Evolutionary conservation across 1,139 yeast species (phyloP).

Genomic region (Torulaspora pretoriensis): DNA sequence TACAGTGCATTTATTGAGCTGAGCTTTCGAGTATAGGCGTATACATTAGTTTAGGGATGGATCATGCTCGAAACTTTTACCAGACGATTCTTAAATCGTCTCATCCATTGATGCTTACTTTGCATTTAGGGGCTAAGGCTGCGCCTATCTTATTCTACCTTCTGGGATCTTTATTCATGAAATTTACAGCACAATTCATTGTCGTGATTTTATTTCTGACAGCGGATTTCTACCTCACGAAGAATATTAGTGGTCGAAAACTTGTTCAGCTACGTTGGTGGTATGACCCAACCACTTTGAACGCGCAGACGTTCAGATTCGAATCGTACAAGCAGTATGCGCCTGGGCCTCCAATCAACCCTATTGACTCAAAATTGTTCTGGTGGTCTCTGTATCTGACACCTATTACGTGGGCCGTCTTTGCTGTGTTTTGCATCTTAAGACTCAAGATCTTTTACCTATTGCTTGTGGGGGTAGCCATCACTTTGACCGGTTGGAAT

Average conservation of each 20-base stretch:
- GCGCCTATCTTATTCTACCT: slow-evolving; percentile 35
- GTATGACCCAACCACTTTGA: slow-evolving; percentile 51
- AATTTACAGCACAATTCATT: slow-evolving; percentile 55
- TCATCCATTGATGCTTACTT: slow-evolving; percentile 32
- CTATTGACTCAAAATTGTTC: slow-evolving; percentile 83
- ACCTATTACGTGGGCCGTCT: slow-evolving; percentile 69
- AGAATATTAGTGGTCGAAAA: slow-evolving; percentile 84
- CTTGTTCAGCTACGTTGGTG: slow-evolving; percentile 95
- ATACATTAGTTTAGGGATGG: slow-evolving; percentile 19
- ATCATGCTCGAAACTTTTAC: slow-evolving; percentile 32
- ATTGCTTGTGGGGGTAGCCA: slow-evolving; percentile 59
- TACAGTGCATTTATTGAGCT: neutral
- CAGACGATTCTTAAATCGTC: slow-evolving; percentile 36
- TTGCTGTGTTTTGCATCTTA: slow-evolving; percentile 72
- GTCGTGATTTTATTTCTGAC: slow-evolving; percentile 68
- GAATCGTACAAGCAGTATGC: slow-evolving; percentile 36
- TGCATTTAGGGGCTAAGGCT: slow-evolving; percentile 34
- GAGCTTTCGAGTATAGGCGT: neutral
- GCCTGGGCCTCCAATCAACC: slow-evolving; percentile 57
- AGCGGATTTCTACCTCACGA: slow-evolving; percentile 91
- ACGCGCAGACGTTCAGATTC: slow-evolving; percentile 38
- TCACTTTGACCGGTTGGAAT: slow-evolving; percentile 70
- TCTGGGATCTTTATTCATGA: slow-evolving; percentile 32
- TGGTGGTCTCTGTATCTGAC: slow-evolving; percentile 76
- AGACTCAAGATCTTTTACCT: slow-evolving; percentile 75